These are phyloP conservation scores for Scedosporium dehoogii DNA, from an alignment of 2,329 filamentous ascomycete species.

Conservation along the genomic window DNA sequence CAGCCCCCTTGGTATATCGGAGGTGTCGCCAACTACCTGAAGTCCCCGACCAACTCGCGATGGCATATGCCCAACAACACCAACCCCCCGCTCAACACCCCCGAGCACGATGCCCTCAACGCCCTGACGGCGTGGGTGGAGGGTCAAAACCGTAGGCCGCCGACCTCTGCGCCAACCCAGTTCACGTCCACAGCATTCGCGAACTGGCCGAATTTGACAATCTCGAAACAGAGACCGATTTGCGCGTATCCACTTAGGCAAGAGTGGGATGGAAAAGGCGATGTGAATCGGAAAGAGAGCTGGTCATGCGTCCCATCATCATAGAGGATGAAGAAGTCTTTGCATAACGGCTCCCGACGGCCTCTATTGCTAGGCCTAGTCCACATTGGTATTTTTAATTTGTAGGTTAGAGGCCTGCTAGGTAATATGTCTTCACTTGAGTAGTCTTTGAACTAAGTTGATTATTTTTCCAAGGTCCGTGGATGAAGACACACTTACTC, in stretches of 20 bases:
- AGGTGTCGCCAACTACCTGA: conserved; percentile 13
- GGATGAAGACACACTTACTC: no score
- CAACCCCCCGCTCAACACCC: background rate
- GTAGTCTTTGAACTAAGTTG: no score
- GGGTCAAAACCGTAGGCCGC: background rate
- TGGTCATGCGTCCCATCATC: background rate
- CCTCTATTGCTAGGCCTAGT: no score
- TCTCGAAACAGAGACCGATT: background rate
- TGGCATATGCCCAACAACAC: conserved; percentile 2
- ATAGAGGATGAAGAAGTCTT: background rate
- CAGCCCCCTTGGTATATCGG: conserved; percentile 25
- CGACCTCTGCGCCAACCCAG: background rate
- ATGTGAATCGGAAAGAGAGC: background rate
- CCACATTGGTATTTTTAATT: no score
- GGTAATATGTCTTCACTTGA: no score
- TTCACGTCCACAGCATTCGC: background rate
- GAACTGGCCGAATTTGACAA: background rate
- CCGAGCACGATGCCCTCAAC: background rate
- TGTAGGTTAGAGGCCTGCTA: no score
- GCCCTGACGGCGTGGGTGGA: conserved; percentile 6
- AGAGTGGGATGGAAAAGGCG: background rate
- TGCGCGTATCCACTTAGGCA: background rate
- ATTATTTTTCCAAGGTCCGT: no score
- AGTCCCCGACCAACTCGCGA: background rate
- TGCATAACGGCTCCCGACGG: no score